phyloP scores from a whole-genome alignment of 148 eudicot species.

The Nepenthes mirabilis region DNA sequence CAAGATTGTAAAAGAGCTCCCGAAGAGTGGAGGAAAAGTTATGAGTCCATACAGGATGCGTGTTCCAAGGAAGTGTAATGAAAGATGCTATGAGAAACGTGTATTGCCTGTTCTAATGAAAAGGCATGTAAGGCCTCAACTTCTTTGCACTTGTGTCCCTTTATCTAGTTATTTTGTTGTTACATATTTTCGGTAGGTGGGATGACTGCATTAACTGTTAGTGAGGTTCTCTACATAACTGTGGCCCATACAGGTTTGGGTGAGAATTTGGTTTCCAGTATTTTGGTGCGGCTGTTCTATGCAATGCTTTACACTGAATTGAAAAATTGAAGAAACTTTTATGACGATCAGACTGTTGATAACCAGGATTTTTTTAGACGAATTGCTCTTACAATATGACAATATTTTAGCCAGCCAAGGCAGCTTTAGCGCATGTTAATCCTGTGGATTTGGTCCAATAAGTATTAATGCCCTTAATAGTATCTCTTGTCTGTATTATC shows the following conservation, averaged over 20 bases:
- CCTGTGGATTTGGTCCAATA: slow-evolving; percentile 3
- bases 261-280: too few species aligned
- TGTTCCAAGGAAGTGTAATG: slow-evolving; percentile 92
- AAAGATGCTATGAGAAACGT: slow-evolving; percentile 60
- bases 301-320: too few species aligned
- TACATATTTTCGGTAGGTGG: background rate
- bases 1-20: slow-evolving; percentile 66
- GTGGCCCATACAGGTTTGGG: too few species aligned
- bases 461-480: slow-evolving; percentile 3
- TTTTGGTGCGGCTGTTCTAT: too few species aligned
- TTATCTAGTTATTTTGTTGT: background rate
- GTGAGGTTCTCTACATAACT: too few species aligned
- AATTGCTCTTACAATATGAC: too few species aligned
- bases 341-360: too few species aligned
- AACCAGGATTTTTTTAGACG: too few species aligned
- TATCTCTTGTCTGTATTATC: slow-evolving; percentile 8
- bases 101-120: slow-evolving; percentile 62
- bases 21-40: slow-evolving; percentile 38
- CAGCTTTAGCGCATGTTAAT: background rate
- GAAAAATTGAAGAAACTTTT: too few species aligned
- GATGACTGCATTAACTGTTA: too few species aligned
- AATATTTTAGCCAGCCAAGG: background rate
- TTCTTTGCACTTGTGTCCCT: background rate
- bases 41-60: slow-evolving; percentile 65
- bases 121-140: slow-evolving; percentile 68